Evolutionary conservation across 345 rosid genomes (phyloP).

Genomic region (Eucalyptus guilfoylei): DNA sequence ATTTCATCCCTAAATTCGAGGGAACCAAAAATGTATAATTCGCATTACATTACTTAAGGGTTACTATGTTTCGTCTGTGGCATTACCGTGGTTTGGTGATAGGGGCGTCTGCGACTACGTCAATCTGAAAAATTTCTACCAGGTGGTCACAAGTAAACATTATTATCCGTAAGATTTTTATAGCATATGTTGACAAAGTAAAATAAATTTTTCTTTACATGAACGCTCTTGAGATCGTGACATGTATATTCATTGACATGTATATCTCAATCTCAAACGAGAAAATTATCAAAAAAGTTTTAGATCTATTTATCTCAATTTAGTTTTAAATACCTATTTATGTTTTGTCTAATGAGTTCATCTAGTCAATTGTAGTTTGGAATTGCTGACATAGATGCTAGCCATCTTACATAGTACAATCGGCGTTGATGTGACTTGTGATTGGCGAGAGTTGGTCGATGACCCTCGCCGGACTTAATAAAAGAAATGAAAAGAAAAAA

Average conservation of each 20-base stretch:
- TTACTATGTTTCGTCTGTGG: not conserved
- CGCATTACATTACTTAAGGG: not conserved
- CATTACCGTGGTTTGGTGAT: not conserved
- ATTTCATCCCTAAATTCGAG: too few species aligned
- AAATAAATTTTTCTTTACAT: not conserved
- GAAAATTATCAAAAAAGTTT: too few species aligned
- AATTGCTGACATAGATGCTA: fast-evolving
- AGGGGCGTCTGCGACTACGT: too few species aligned
- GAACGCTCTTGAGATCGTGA: not conserved
- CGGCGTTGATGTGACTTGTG: not conserved
- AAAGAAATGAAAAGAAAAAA: not conserved
- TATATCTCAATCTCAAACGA: too few species aligned
- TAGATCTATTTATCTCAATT: not conserved
- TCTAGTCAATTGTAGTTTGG: fast-evolving
- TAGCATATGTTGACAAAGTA: not conserved
- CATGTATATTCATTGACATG: not conserved
- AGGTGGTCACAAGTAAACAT: too few species aligned
- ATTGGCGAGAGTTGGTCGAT: not conserved
- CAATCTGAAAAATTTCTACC: too few species aligned
- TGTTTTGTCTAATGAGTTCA: fast-evolving
- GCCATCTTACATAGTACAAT: fast-evolving
- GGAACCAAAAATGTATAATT: too few species aligned
- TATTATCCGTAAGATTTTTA: too few species aligned
- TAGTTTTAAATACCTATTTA: too few species aligned
- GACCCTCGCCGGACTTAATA: not conserved